These are phyloP conservation scores for Xylariales sp. DNA, from an alignment of 2,329 filamentous ascomycete species.

Conservation along the genomic window DNA sequence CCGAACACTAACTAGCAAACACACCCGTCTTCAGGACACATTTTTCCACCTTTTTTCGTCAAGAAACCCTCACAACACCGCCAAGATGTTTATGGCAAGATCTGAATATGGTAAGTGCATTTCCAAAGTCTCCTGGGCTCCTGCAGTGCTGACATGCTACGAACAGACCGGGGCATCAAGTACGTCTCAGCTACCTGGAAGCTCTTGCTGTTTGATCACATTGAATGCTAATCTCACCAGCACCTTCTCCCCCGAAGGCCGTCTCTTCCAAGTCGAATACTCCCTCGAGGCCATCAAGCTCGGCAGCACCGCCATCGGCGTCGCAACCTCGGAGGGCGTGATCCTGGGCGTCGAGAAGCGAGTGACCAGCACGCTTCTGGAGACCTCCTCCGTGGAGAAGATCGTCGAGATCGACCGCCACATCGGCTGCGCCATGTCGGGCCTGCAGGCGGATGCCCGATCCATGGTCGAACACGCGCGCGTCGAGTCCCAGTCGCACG, in stretches of 20 bases:
- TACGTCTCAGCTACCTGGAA: too few relatives aligned
- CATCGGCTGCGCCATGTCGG: slow-evolving; percentile 98
- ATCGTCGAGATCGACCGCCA: slow-evolving; percentile 99
- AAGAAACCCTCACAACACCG: slow-evolving; percentile 32
- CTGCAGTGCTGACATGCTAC: slow-evolving; percentile 19
- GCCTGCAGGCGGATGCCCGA: slow-evolving; percentile 93
- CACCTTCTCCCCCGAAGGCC: slow-evolving; percentile 99
- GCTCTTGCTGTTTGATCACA: too few relatives aligned
- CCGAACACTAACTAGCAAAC: slow-evolving; percentile 8
- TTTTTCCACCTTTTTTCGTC: too few relatives aligned
- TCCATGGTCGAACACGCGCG: slow-evolving; percentile 98
- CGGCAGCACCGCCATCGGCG: slow-evolving; percentile 94
- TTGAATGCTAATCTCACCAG: too few relatives aligned
- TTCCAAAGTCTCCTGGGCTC: not conserved
- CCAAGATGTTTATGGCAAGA: slow-evolving; percentile 98
- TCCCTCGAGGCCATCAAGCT: slow-evolving; percentile 99
- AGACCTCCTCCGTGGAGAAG: slow-evolving; percentile 98
- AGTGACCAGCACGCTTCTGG: slow-evolving; percentile 93
- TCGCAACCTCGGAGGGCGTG: slow-evolving; percentile 91
- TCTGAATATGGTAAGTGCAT: slow-evolving; percentile 90
- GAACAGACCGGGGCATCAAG: slow-evolving; percentile 95
- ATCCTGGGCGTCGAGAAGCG: slow-evolving; percentile 98
- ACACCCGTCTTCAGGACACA: slow-evolving; percentile 1
- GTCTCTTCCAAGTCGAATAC: slow-evolving; percentile 99
- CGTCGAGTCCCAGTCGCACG: slow-evolving; percentile 94